phyloP scores from a whole-genome alignment of 495 filamentous ascomycete genomes.

The Aspergillus haitiensis region DNA sequence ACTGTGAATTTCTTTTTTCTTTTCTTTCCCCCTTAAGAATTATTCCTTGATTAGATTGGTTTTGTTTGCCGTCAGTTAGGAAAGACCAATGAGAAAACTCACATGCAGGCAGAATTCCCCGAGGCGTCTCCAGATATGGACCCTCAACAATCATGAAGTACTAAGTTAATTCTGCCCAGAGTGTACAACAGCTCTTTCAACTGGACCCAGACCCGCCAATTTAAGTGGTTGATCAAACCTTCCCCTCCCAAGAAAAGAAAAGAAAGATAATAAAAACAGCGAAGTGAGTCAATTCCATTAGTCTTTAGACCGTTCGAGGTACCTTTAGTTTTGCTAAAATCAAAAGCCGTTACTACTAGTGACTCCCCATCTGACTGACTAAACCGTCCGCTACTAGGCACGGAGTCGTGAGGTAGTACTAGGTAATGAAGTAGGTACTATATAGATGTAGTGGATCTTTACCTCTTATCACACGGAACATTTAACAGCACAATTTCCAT shows the following conservation, averaged over 20 bases:
- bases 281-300: conserved; percentile 1
- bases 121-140: conserved; percentile 16
- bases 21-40: neutral
- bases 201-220: neutral
- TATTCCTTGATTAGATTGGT: conserved; percentile 1
- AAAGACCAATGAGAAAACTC: conserved; percentile 13
- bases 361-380: conserved; percentile 2
- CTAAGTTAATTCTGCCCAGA: neutral
- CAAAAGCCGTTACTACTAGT: conserved; percentile 3
- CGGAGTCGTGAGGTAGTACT: no score
- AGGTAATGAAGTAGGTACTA: no score
- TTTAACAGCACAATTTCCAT: conserved; percentile 13
- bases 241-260: neutral
- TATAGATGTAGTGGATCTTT: conserved; percentile 14
- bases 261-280: neutral
- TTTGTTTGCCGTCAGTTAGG: neutral
- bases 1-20: conserved; percentile 3
- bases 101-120: conserved; percentile 16
- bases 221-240: neutral
- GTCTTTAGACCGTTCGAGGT: neutral
- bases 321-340: neutral
- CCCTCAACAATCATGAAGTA: conserved; percentile 5
- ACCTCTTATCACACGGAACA: conserved; percentile 20
- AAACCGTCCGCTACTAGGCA: conserved; percentile 8
- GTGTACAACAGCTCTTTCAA: neutral